These are phyloP conservation scores for Azolla pinnata DNA, from an alignment of 75 land plant genomes.

Conservation along the genomic window DNA sequence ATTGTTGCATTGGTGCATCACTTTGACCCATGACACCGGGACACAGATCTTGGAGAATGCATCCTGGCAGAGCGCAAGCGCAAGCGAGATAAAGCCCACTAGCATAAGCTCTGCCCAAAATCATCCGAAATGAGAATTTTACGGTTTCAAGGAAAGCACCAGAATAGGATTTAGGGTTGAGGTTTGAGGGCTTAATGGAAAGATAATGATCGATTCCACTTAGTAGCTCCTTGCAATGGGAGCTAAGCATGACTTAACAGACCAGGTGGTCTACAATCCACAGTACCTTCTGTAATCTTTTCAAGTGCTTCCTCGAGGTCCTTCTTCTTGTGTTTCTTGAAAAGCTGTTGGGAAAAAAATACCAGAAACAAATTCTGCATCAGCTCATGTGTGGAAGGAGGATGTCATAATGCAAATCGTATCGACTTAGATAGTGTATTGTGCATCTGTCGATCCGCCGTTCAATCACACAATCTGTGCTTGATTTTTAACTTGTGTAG, in stretches of 20 bases:
- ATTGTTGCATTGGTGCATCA: not conserved
- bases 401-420: not conserved
- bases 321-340: conserved; percentile 24
- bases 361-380: not conserved
- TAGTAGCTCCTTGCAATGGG: no score
- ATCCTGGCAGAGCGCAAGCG: not conserved
- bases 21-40: not conserved
- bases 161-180: not conserved
- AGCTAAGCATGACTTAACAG: no score
- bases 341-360: conserved; percentile 16
- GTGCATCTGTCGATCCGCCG: not conserved
- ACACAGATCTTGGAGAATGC: not conserved
- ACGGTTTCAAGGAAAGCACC: not conserved
- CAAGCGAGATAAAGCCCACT: not conserved
- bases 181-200: not conserved
- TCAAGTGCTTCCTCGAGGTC: conserved; percentile 36
- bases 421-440: not conserved
- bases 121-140: not conserved
- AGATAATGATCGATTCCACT: no score
- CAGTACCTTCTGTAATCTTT: conserved; percentile 55
- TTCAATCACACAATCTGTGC: not conserved
- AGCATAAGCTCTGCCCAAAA: conserved; percentile 10
- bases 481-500: no score
- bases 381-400: not conserved
- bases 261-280: no score